These are phyloP conservation scores for Protea cynaroides DNA, from an alignment of 164 flowering plant genomes.

Conservation along the genomic window DNA sequence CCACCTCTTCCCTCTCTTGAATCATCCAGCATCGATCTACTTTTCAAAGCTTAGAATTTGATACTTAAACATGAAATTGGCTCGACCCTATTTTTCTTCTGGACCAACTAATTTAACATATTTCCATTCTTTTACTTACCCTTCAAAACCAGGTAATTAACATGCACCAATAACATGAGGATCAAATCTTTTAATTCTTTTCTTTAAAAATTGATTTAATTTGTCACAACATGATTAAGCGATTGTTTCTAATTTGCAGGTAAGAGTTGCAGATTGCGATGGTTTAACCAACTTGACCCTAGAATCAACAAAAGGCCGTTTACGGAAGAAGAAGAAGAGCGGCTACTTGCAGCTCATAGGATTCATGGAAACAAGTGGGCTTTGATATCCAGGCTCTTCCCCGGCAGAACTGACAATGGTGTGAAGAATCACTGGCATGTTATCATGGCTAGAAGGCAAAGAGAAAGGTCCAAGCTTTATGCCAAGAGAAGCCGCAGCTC, in stretches of 20 bases:
- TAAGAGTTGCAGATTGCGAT: slow-evolving; percentile 85
- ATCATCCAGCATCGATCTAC: not conserved
- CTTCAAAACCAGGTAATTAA: too few species aligned
- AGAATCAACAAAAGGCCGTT: slow-evolving; percentile 80
- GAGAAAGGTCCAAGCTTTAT: slow-evolving; percentile 50
- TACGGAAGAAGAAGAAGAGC: slow-evolving; percentile 71
- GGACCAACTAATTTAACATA: not conserved
- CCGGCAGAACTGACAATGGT: slow-evolving; percentile 83
- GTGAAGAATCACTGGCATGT: slow-evolving; percentile 97
- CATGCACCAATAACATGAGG: too few species aligned
- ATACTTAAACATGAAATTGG: not conserved
- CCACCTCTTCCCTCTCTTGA: not conserved
- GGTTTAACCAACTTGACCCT: slow-evolving; percentile 93
- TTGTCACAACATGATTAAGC: not conserved
- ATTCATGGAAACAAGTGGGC: slow-evolving; percentile 88
- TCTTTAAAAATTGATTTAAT: not conserved
- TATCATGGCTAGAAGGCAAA: slow-evolving; percentile 72
- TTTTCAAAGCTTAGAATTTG: not conserved
- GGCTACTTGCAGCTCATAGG: slow-evolving; percentile 63
- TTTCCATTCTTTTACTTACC: too few species aligned
- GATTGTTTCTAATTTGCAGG: slow-evolving; percentile 44
- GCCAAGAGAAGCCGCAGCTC: slow-evolving; percentile 34
- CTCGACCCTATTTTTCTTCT: not conserved
- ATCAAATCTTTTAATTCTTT: too few species aligned
- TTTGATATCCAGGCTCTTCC: slow-evolving; percentile 66